These are phyloP conservation scores for Anthracocystis walkeri DNA, from an alignment of 1,284 basidiomycete species.

Conservation along the genomic window DNA sequence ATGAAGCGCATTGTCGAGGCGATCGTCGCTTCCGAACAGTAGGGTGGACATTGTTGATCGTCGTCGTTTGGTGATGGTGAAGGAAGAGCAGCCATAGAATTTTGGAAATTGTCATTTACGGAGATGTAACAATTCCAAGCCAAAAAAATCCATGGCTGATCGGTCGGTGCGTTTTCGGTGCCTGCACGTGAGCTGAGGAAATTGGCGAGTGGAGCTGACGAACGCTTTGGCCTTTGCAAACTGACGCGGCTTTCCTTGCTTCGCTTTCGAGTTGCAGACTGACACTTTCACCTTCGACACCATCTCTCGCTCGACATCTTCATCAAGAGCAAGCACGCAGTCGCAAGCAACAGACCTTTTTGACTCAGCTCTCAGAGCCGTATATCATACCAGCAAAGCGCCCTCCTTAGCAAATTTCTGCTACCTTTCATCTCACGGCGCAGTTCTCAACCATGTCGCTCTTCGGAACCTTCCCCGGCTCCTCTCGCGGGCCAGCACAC, in stretches of 20 bases:
- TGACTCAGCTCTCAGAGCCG: neutral
- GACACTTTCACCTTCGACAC: slow-evolving; percentile 30
- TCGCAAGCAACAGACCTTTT: neutral
- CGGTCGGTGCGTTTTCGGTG: slow-evolving; percentile 45
- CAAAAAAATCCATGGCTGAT: slow-evolving; percentile 23
- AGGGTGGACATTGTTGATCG: neutral
- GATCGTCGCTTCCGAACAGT: slow-evolving; percentile 24
- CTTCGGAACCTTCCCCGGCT: slow-evolving; percentile 48
- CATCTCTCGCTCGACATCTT: slow-evolving; percentile 4
- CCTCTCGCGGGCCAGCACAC: slow-evolving; percentile 32
- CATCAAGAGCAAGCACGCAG: slow-evolving; percentile 1
- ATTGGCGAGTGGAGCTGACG: slow-evolving; percentile 46
- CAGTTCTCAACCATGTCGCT: slow-evolving; percentile 38
- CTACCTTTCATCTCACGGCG: neutral
- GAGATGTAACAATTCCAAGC: slow-evolving; percentile 18
- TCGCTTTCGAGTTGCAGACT: slow-evolving; percentile 1
- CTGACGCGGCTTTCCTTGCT: slow-evolving; percentile 22
- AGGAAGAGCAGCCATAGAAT: neutral
- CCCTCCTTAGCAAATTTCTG: too few relatives aligned
- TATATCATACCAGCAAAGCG: too few relatives aligned
- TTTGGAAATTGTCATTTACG: neutral
- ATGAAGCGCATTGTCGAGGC: slow-evolving; percentile 42
- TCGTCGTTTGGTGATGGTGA: neutral
- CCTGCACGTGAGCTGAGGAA: slow-evolving; percentile 29
- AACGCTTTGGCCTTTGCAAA: slow-evolving; percentile 9